Evolutionary conservation across 208 protist species (phyloP).

Genomic region (Wallacemonas collosoma): DNA sequence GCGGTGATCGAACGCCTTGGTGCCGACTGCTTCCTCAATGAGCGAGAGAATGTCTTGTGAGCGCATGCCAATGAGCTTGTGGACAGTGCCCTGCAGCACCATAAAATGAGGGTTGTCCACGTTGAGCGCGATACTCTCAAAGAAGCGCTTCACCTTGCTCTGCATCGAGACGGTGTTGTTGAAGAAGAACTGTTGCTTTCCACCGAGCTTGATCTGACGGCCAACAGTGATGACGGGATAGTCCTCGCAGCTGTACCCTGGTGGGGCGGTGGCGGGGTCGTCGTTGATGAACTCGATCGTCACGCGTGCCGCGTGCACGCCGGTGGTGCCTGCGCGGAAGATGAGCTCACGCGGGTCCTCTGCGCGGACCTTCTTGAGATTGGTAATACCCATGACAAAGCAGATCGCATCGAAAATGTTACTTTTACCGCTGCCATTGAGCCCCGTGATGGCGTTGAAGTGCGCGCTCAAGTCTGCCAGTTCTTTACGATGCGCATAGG

Average conservation of each 20-base stretch:
- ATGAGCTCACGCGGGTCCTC: constrained; percentile 98
- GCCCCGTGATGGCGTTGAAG: constrained; percentile 99
- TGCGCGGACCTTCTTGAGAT: constrained; percentile 97
- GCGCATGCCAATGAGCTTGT: constrained; percentile 99
- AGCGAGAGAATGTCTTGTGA: constrained; percentile 98
- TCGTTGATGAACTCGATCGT: constrained; percentile 99
- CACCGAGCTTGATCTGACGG: constrained; percentile 96
- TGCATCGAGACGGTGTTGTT: constrained; percentile 98
- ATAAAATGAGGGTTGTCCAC: constrained; percentile 99
- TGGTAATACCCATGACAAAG: constrained; percentile 99
- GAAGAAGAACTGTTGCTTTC: constrained; percentile 99
- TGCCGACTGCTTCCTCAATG: constrained; percentile 99
- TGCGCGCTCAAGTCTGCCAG: constrained; percentile 96
- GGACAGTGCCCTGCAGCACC: constrained; percentile 99
- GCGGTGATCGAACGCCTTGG: constrained; percentile 99
- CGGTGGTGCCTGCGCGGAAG: constrained; percentile 99
- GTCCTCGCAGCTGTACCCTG: constrained; percentile 97
- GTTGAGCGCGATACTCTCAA: constrained; percentile 99
- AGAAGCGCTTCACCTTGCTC: constrained; percentile 98
- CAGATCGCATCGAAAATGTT: constrained; percentile 99
- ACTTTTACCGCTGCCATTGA: constrained; percentile 99
- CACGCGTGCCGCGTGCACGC: constrained; percentile 99
- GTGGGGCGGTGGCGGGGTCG: constrained; percentile 94
- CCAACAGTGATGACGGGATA: constrained; percentile 97
- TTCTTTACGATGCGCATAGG: constrained; percentile 97